Evolutionary conservation across 2,329 filamentous ascomycete species (phyloP), one percentile per base, ranked within the genome.

Genomic region (Cladosporium colombiae): DNA sequence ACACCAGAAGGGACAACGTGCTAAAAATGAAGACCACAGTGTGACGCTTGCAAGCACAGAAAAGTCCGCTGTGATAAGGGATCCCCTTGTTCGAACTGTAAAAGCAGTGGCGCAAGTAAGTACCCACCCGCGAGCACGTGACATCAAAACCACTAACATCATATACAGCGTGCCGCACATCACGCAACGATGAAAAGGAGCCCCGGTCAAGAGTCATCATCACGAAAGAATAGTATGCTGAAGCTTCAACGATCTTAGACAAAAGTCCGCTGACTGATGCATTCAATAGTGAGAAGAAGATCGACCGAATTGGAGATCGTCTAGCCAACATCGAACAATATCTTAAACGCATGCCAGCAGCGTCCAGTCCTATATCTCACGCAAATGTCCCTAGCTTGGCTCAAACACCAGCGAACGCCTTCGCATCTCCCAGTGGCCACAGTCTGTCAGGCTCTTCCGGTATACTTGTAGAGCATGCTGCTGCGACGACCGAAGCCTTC

Each of bases 211-310:
- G 67, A 21, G 67, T 68, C 21, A 67, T 67, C 18, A 67, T 68
- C 25, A 65, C 67, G 8, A 68, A 68, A 33, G 62, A 68, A 62
- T 68, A 68, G 67, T 68, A 58, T 5, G 27, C 10, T 29, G 4
- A 49, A 2, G 10, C 0, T 23, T 18, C 33, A 1, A 18, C 44
- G 14, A n/a, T 50, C 25, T 2, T 8, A 64, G 21, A n/a, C 7
- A n/a, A 11, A 2, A 35, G 27, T 31, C 8, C 1, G 21, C 29
- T 27, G 2, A 55, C 55, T 67, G 35, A 65, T 25, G 16, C 16
- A 10, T n/a, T 13, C 10, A 14, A 35, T 18, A 72, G 70, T 52
- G 70, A 72, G 33, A 68, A 70, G 52, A 72, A 72, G 49, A 70
- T 72, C 23, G 70, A 72, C 29, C 53, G 66, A 1, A 70, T 72